Percentiles rank a stretch among this genome's conserved stretches.
phyloP scores from a whole-genome alignment of 2,329 filamentous ascomycete genomes.

The Dothistroma pini region DNA sequence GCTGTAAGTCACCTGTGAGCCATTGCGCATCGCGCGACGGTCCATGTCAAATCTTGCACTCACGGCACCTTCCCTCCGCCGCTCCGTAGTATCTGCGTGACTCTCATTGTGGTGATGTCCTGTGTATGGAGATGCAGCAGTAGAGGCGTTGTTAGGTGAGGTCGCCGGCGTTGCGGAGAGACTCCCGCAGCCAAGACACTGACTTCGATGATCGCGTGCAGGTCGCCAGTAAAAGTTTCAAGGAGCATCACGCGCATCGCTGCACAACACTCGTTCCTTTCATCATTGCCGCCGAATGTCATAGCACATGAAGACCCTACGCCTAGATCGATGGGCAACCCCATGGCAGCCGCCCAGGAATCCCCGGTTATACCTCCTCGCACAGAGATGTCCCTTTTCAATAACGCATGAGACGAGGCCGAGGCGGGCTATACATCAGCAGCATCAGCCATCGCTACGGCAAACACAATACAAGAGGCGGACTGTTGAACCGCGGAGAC shows the following conservation, averaged over 20 bases:
- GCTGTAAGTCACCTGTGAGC: slow-evolving; percentile 22
- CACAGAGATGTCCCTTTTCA: slow-evolving; percentile 25
- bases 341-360: slow-evolving; percentile 55
- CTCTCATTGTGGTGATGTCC: slow-evolving; percentile 26
- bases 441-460: slow-evolving; percentile 17
- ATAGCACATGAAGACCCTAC: slow-evolving; percentile 45
- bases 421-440: slow-evolving; percentile 18
- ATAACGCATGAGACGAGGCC: slow-evolving; percentile 14
- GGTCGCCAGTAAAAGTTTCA: slow-evolving; percentile 8
- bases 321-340: slow-evolving; percentile 57
- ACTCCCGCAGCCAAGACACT: neutral
- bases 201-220: slow-evolving; percentile 6
- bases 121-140: slow-evolving; percentile 4
- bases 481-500: neutral
- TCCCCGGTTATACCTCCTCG: slow-evolving; percentile 39
- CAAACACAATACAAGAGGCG: slow-evolving; percentile 21
- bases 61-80: slow-evolving; percentile 77
- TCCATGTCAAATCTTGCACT: slow-evolving; percentile 26
- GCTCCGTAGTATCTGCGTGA: slow-evolving; percentile 48
- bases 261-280: slow-evolving; percentile 2
- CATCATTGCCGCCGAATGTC: slow-evolving; percentile 6
- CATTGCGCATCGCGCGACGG: slow-evolving; percentile 12
- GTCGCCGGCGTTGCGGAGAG: slow-evolving; percentile 12
- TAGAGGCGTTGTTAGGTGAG: slow-evolving; percentile 16
- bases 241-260: slow-evolving; percentile 7